Conservation (phyloP, 306 rosid genomes). For the Vachellia pachyceras region DNA sequence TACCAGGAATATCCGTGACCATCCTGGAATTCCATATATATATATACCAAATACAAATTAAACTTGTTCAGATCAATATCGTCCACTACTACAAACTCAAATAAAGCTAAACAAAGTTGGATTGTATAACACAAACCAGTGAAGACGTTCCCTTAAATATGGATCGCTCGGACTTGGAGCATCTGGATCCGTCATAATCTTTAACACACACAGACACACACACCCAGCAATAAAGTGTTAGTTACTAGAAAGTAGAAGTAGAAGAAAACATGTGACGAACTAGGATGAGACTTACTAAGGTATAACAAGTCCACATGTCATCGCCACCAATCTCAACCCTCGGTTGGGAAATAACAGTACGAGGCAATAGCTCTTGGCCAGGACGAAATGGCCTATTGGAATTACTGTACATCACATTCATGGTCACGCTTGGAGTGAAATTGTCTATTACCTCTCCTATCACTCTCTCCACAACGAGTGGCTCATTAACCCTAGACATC, state of each 20-base stretch:
- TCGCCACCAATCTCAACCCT: slow-evolving; percentile 82
- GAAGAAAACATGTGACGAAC: not conserved
- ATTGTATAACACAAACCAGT: slow-evolving; percentile 61
- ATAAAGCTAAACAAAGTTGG: not conserved
- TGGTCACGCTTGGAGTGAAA: slow-evolving; percentile 73
- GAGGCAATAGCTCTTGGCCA: slow-evolving; percentile 86
- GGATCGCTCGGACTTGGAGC: slow-evolving; percentile 98
- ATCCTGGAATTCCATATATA: slow-evolving; percentile 62
- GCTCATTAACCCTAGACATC: not conserved
- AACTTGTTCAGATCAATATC: slow-evolving; percentile 7
- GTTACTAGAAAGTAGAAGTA: not conserved
- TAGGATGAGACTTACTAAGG: slow-evolving; percentile 55
- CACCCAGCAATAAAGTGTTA: not conserved
- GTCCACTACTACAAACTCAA: not conserved
- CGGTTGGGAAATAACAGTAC: slow-evolving; percentile 59
- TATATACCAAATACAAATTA: not conserved
- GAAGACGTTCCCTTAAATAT: slow-evolving; percentile 77
- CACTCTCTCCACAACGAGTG: slow-evolving; percentile 72
- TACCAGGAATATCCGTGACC: slow-evolving; percentile 93
- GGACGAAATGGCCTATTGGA: slow-evolving; percentile 66
- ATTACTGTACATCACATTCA: slow-evolving; percentile 69
- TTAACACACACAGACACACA: not conserved
- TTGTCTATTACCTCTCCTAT: slow-evolving; percentile 90
- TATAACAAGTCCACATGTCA: slow-evolving; percentile 80
- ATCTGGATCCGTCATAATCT: slow-evolving; percentile 91